These are phyloP conservation scores for Purpureocillium lavendulum DNA, from an alignment of 2,329 filamentous ascomycete genomes.

Conservation along the genomic window DNA sequence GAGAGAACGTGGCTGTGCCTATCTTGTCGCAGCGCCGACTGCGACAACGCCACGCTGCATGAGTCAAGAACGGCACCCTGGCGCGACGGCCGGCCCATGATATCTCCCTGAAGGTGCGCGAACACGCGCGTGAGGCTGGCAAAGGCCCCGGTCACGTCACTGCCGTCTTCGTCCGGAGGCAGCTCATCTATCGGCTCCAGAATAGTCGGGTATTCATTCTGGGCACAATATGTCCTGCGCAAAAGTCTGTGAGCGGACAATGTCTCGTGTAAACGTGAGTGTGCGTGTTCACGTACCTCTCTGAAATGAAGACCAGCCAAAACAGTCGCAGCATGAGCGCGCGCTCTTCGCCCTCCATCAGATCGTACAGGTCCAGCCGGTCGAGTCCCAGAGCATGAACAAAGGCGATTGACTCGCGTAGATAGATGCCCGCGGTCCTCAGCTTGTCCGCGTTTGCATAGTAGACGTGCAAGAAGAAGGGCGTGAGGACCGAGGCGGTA, in stretches of 20 bases:
- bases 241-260: too few relatives aligned
- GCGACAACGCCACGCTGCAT: slow-evolving; percentile 11
- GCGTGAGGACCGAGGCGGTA: slow-evolving; percentile 11
- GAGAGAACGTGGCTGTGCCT: slow-evolving; percentile 9
- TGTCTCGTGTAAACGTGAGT: too few relatives aligned
- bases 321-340: slow-evolving; percentile 13
- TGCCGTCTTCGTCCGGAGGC: slow-evolving; percentile 11
- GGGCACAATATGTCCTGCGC: slow-evolving; percentile 9
- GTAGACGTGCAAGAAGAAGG: slow-evolving; percentile 19
- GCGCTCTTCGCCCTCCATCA: slow-evolving; percentile 8
- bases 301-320: slow-evolving; percentile 17
- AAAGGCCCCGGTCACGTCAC: slow-evolving; percentile 12
- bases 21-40: slow-evolving; percentile 11
- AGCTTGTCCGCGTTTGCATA: slow-evolving; percentile 18
- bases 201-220: slow-evolving; percentile 13
- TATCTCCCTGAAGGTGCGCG: slow-evolving; percentile 13
- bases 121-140: slow-evolving; percentile 14
- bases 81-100: slow-evolving; percentile 9
- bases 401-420: slow-evolving; percentile 15
- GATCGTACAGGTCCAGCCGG: slow-evolving; percentile 9
- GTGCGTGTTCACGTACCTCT: too few relatives aligned
- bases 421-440: slow-evolving; percentile 13
- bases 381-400: slow-evolving; percentile 14
- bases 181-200: slow-evolving; percentile 13
- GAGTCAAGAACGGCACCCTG: slow-evolving; percentile 10